Base-by-base conservation (phyloP, 129 eudicot species). In the Tagetes erecta region DNA sequence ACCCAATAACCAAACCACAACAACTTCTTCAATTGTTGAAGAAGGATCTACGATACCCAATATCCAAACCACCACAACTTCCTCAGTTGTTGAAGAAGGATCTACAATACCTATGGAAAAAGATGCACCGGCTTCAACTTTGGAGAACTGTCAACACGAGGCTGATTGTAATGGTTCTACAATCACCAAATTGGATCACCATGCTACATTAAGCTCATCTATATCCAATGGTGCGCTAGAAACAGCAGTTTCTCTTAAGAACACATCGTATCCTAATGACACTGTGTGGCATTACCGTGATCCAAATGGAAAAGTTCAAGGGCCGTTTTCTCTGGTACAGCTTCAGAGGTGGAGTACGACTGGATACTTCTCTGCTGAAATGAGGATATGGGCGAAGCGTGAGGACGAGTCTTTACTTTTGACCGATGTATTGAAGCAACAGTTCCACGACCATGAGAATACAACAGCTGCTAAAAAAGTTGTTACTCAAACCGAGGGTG, bases 281-380 rank as follows among this genome's bases (percentile, higher is more conserved):
- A 12, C 34, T 2, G 30, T 89, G 52, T 95, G 99, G 99, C 99
- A 95, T 80, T 95, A 95, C 74, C 88, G 79, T 20, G 99, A 95
- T 73, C 99, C 99, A 35, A 78, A 80, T 30, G 96, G 96, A 14
- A 88, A 81, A 78, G 81, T 95, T 74, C 99, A 91, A 82, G 99
- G 99, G 37, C 97, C 99, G 20, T 95, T 95, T 76, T 80, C 88
- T 57, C 75, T 88, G 82, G 56, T 87, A 65, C 96, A 88, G 86
- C 88, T 95, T 79, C 90, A 95, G 74, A 91, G 81, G 70, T 95
- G 99, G 96, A 88, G 85, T 72, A 88, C 88, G 40, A 86, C 89
- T 70, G 97, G 99, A 71, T 84, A 83, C 67, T 95, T 91, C 70
- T 94, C 97, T 0, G 31, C 59, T 74, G 91, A 95, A 66, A 85